Evolutionary conservation across 306 rosid genomes (phyloP), one percentile per base, ranked within the genome.

Genomic region (Dicorynia guianensis): DNA sequence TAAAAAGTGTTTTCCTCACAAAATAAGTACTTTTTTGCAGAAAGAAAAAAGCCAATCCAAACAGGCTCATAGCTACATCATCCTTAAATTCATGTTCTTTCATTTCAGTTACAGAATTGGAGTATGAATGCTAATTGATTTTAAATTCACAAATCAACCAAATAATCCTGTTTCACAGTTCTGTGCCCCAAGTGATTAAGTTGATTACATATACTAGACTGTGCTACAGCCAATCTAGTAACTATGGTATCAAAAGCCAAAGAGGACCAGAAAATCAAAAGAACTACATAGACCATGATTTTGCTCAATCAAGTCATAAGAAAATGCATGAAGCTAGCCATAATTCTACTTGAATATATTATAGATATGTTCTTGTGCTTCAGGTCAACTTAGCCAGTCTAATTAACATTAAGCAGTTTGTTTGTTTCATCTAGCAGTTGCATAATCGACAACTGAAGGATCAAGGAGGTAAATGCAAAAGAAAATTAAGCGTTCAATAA

Each of bases 141-240:
- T 49, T 67, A 68, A 30, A 36, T 44, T 74, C 72, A 30, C 54
- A 74, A 39, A 55, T 64, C 63, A 69, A 78, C 17, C 57, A 63
- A 44, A 62, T 7, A 68, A 72, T 43, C 65, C 54, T 25, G 68
- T 46, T 56, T 49, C 35, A 30, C 55, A 48, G 15, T 47, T 56
- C 57, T 77, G 49, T 11, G 12, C 8, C 65, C 69, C 79, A 35
- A 17, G 33, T 15, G 33, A 59, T 53, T 40, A 67, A 47, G 70
- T 49, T 30, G 70, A 55, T 5, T 3, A 18, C 47, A 53, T 13
- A 58, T 50, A 62, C 69, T 59, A 58, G 73, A 76, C 71, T 1
- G 35, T 17, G 78, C 67, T 34, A 65, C 30, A 14, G 46, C 44
- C 50, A 73, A 44, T 56, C 69, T 5, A 1, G 53, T 52, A 44